Conservation (phyloP, 1,139 yeast genomes). For the Geotrichum cucujoidarum region DNA sequence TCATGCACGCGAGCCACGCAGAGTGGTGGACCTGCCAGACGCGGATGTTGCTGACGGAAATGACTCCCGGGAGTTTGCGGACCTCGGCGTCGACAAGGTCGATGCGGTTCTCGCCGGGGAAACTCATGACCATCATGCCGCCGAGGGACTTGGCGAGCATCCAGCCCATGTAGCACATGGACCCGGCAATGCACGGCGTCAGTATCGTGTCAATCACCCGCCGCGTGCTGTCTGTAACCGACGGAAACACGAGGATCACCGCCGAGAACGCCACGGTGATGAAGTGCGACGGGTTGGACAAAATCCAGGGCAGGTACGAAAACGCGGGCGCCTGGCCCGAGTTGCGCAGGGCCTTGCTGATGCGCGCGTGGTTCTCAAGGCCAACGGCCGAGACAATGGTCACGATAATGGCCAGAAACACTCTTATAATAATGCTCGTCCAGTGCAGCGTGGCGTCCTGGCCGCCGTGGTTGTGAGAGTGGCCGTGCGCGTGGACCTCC, state of each 20-base stretch:
- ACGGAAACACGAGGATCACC: constrained; percentile 34
- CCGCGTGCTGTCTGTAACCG: constrained; percentile 21
- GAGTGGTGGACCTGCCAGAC: constrained; percentile 45
- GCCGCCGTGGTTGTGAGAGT: constrained; percentile 51
- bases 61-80: constrained; percentile 30
- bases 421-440: constrained; percentile 29
- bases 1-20: constrained; percentile 40
- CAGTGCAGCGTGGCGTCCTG: constrained; percentile 29
- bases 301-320: constrained; percentile 28
- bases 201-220: constrained; percentile 32
- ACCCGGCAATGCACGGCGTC: constrained; percentile 38
- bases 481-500: constrained; percentile 36
- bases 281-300: constrained; percentile 57
- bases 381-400: constrained; percentile 37
- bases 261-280: constrained; percentile 56
- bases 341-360: constrained; percentile 30
- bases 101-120: constrained; percentile 38
- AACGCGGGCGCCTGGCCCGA: constrained; percentile 21
- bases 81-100: constrained; percentile 30
- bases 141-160: constrained; percentile 40
- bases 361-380: constrained; percentile 34
- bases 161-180: constrained; percentile 43
- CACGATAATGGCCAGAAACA: constrained; percentile 34
- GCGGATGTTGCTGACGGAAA: constrained; percentile 33
- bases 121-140: constrained; percentile 44